Evolutionary conservation across 176 grass and related monocot genomes (phyloP), one percentile per base, ranked within the genome.

Genomic region (Phoenix dactylifera): DNA sequence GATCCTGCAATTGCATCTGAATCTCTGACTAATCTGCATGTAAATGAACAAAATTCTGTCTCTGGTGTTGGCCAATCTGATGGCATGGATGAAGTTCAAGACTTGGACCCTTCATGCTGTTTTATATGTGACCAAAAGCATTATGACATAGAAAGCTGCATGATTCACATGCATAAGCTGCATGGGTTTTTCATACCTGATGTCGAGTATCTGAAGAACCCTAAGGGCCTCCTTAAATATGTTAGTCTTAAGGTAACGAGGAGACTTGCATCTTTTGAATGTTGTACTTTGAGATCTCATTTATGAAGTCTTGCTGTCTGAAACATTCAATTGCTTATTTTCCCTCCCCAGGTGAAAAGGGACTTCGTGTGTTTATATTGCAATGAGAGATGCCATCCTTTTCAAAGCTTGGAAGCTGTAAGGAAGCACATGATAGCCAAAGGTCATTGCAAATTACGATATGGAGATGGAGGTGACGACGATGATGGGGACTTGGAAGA

Each of bases 121-220:
- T 92, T 98, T 60, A 88, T 98, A 73, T 92, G 93, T 71, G 93
- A 98, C 66, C 44, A 76, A 56, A 83, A 92, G 66, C 79, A 89
- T 81, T 59, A 83, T 6, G 83, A 57, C 55, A 74, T 98, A n/a
- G 78, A 92, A 74, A 82, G 68, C 26, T 98, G 93, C 79, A 83
- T 98, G 79, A 68, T 92, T 9, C 87, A 98, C 72, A 88, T 98
- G 93, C 93, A 98, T 25, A 92, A 92, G 71, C 82, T 86, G 23
- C 87, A 98, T 85, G 93, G 93, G 0, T 98, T 92, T 69, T 98
- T 92, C 59, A 98, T 92, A 51, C 93, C 87, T 78, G 93, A 92
- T 52, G 80, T 89, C 51, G 87, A 92, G 69, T 98, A 83, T 63
- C 57, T 98, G 68, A 98, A 98, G 65, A 81, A 92, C 73, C 81